Evolutionary conservation across 371 early-diverging fungal species (phyloP), one percentile per base, ranked within the genome.

Genomic region (Actinomortierella ambigua): DNA sequence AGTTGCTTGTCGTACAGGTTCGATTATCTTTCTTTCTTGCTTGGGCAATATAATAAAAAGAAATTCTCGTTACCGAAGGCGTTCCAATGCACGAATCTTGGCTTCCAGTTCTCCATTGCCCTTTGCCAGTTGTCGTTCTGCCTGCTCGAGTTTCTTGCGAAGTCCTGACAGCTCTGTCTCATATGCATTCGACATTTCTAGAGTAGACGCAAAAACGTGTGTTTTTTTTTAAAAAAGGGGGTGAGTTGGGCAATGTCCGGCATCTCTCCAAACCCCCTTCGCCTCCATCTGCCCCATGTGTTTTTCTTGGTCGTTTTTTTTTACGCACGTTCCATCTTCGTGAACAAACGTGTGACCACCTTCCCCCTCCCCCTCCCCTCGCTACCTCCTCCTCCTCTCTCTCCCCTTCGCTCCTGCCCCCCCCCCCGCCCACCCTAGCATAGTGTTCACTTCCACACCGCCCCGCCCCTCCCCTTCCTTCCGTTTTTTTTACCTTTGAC

Each of bases 21-120:
- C n/a, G n/a, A n/a, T n/a, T n/a, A n/a, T n/a, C n/a, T n/a, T n/a
- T n/a, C n/a, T n/a, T n/a, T n/a, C n/a, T n/a, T n/a, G n/a, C n/a
- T n/a, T n/a, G n/a, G n/a, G n/a, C n/a, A n/a, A n/a, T n/a, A n/a
- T n/a, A n/a, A n/a, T 34, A 4, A 34, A 34, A 34, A 34, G 11
- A 34, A 4, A 34, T 34, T 4, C 11, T 11, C 11, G 11, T 34
- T 70, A 70, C 70, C 62, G 64, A 49, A 65, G 27, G 44, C 70
- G 42, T 39, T 70, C 70, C 24, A 70, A 54, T 4, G 65, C 29
- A 20, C 70, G 65, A 20, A 70, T 54, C 50, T 61, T 64, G 53
- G 70, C 70, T 11, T 64, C 70, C 62, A 54, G 50, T 42, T 70
- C 70, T 1, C 62, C 70, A 34, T 70, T 65, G n/a, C 70, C 70